Percentiles rank a stretch among this genome's conserved stretches.
Evolutionary conservation across 164 flowering plant genomes (phyloP).

Genomic region (Chimonanthus praecox): DNA sequence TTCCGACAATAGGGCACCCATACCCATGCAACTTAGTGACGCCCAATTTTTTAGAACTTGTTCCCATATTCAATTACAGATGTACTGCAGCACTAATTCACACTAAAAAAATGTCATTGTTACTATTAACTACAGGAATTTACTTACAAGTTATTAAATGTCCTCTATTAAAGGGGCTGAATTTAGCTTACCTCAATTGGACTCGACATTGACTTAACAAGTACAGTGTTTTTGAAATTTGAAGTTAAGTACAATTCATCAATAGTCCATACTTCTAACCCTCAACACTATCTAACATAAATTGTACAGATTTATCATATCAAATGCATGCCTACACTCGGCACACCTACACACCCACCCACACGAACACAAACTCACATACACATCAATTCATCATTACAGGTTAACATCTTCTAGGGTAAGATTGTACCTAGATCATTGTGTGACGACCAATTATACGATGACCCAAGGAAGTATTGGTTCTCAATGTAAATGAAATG

Average conservation of each 20-base stretch:
- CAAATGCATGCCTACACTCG: no score
- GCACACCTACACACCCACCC: no score
- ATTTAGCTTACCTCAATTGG: not conserved
- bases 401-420: not conserved
- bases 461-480: constrained; percentile 92
- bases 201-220: not conserved
- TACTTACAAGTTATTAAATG: not conserved
- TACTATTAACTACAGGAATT: not conserved
- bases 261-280: not conserved
- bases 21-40: no score
- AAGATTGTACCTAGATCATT: constrained; percentile 57
- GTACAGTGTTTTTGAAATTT: not conserved
- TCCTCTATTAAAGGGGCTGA: not conserved
- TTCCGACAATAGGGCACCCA: no score
- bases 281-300: not conserved
- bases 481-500: constrained; percentile 91
- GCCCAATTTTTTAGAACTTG: no score
- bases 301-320: no score
- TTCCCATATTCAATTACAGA: no score
- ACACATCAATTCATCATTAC: not conserved
- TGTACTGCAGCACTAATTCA: not conserved
- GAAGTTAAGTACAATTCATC: not conserved
- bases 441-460: constrained; percentile 73
- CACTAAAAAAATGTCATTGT: not conserved
- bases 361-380: no score